Conservation (phyloP, 2,329 filamentous ascomycete species). For the Aspergillus ruber region DNA sequence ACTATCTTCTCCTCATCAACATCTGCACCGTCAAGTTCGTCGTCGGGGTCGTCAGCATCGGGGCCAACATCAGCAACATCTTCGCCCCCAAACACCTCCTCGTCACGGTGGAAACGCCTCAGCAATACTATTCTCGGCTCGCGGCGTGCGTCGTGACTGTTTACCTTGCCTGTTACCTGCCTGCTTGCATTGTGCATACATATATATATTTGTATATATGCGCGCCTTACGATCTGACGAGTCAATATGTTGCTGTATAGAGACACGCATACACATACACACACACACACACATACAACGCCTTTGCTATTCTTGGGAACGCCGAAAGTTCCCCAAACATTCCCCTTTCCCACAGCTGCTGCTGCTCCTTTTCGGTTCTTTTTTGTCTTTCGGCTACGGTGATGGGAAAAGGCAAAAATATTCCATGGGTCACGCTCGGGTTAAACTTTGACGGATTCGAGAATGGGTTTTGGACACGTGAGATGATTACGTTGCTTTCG, state of each 20-base stretch:
- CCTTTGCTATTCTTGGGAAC: not conserved
- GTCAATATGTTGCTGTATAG: not conserved
- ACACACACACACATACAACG: not conserved
- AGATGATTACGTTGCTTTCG: not conserved
- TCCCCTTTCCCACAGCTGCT: not conserved
- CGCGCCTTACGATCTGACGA: not conserved
- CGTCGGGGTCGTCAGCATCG: too few species aligned
- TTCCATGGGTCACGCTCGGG: not conserved
- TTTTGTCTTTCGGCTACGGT: not conserved
- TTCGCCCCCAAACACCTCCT: not conserved
- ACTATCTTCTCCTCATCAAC: not conserved
- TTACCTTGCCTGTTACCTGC: not conserved
- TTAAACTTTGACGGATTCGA: not conserved
- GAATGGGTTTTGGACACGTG: not conserved
- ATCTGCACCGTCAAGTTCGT: slow-evolving; percentile 1
- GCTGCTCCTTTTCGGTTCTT: not conserved
- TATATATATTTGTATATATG: not conserved
- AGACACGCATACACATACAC: not conserved
- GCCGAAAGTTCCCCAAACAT: not conserved
- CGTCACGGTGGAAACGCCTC: not conserved
- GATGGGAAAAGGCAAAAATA: not conserved
- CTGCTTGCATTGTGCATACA: too few species aligned
- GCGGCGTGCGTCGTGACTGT: not conserved
- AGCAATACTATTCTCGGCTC: not conserved
- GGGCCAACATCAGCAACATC: not conserved